phyloP scores from a whole-genome alignment of 2,329 filamentous ascomycete genomes.

The Orbilia oligospora region DNA sequence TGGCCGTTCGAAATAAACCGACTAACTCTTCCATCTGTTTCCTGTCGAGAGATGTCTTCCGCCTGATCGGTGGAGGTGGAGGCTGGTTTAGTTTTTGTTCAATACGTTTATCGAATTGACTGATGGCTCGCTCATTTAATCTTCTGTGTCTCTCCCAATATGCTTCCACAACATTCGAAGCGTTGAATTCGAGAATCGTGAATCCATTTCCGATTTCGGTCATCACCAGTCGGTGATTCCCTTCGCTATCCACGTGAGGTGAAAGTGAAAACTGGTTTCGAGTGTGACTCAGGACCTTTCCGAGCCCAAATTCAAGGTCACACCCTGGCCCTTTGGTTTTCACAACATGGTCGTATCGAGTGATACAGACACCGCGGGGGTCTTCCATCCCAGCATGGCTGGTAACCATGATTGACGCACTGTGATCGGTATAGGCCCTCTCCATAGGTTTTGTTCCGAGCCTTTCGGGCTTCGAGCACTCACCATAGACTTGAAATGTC shows the following conservation, averaged over 20 bases:
- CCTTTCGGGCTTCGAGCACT: slow-evolving; percentile 10
- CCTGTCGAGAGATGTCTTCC: background rate
- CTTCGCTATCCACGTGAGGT: slow-evolving; percentile 13
- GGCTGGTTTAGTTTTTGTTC: slow-evolving; percentile 10
- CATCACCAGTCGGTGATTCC: slow-evolving; percentile 39
- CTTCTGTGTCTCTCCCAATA: slow-evolving; percentile 29
- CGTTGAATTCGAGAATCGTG: slow-evolving; percentile 54
- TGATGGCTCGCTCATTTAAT: background rate
- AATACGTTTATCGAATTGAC: slow-evolving; percentile 7
- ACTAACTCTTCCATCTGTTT: slow-evolving; percentile 28
- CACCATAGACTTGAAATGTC: slow-evolving; percentile 35
- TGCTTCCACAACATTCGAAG: slow-evolving; percentile 12
- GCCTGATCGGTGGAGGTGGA: background rate
- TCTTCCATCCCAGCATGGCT: background rate
- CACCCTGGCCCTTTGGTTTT: background rate
- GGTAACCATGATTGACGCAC: slow-evolving; percentile 36
- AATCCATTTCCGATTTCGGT: slow-evolving; percentile 35
- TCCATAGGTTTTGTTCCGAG: background rate
- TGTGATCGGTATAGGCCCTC: slow-evolving; percentile 14
- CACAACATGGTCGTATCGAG: slow-evolving; percentile 32
- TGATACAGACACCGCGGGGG: slow-evolving; percentile 5
- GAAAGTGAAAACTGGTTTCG: slow-evolving; percentile 35
- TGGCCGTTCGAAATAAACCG: background rate
- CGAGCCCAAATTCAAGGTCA: slow-evolving; percentile 29
- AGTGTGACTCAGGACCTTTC: slow-evolving; percentile 36